Base-by-base conservation (phyloP, 208 protist species). In the Trypanosoma rangeli region DNA sequence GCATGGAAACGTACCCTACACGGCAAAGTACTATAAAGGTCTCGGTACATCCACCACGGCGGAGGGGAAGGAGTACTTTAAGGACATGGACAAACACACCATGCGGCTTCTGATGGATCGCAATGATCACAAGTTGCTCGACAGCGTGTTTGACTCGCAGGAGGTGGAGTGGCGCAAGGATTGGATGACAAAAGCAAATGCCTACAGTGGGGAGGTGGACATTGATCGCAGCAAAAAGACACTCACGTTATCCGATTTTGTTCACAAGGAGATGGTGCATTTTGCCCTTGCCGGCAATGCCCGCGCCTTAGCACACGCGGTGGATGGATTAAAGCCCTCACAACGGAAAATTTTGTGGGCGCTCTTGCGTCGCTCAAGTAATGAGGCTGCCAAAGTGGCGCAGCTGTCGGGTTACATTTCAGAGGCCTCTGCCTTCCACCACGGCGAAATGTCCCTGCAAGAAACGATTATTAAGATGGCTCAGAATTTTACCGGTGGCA, bases 51-150 rank as follows among this genome's bases (percentile, higher is more conserved):
- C 81, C 54, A 98, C 95, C 9, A 85, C 90, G 9, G 78, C 83
- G 4, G 99, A 99, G 84, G 99, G 97, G 20, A 99, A 99, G 84
- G 96, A 99, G 80, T 99, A 99, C 84, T 99, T 99, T 68, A 82
- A 86, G 0, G 80, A 99, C 69, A 94, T 99, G 85, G 86, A 95
- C 49, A 80, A 86, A 68, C 89, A 99, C 76, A 87, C 99, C 29
- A 85, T 91, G 70, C 69, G 70, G 28, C 98, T 99, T 65, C 74
- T 90, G 1, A 87, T 95, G 20, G 87, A 98, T 42, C 66, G 60
- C 18, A 82, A 92, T 33, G 80, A 97, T 54, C 93, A 99, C 68
- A 90, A 95, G 57, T 74, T 90, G 53, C 97, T 99, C 60, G 94
- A 99, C 55, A 90, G 99, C 73, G 99, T 99, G 15, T 99, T 99